phyloP scores from a whole-genome alignment of 2,329 filamentous ascomycete genomes.

The Alternaria sp. region DNA sequence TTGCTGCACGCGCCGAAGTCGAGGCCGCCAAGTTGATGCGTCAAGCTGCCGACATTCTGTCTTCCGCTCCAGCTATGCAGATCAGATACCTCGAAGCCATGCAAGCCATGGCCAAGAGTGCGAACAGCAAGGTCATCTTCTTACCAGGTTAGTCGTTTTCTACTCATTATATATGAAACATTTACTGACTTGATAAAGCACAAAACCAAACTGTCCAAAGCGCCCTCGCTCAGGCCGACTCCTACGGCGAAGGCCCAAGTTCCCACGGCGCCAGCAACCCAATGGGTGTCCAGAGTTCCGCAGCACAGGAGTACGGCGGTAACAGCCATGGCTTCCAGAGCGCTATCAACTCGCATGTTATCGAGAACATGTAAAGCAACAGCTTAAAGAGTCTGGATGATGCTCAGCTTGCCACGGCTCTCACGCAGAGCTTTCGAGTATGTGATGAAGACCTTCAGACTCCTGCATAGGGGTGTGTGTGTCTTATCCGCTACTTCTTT shows the following conservation, averaged over 20 bases:
- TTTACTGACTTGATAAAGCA: background rate
- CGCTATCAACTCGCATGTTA: slow-evolving; percentile 80
- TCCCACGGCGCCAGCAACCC: slow-evolving; percentile 46
- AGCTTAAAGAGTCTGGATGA: background rate
- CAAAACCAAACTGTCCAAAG: slow-evolving; percentile 61
- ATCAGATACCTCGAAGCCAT: slow-evolving; percentile 88
- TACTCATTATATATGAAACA: background rate
- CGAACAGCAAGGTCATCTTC: slow-evolving; percentile 76
- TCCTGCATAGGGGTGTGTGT: background rate
- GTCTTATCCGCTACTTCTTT: background rate
- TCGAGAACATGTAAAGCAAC: slow-evolving; percentile 77
- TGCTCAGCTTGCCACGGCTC: background rate
- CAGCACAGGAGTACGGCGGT: slow-evolving; percentile 47
- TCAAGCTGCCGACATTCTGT: slow-evolving; percentile 71
- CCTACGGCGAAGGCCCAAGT: slow-evolving; percentile 65
- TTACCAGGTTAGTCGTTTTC: slow-evolving; percentile 1
- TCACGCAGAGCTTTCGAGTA: background rate
- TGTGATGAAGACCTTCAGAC: background rate
- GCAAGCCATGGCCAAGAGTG: slow-evolving; percentile 97
- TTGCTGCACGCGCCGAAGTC: slow-evolving; percentile 94
- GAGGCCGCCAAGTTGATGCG: slow-evolving; percentile 88
- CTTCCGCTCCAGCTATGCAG: slow-evolving; percentile 87
- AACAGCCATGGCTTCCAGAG: slow-evolving; percentile 71
- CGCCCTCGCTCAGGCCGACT: slow-evolving; percentile 60
- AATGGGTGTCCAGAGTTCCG: slow-evolving; percentile 28